Percentiles rank a stretch among this genome's conserved stretches.
Evolutionary conservation across 805 yeast species (phyloP).

Genomic region (Suhomyces sp.): DNA sequence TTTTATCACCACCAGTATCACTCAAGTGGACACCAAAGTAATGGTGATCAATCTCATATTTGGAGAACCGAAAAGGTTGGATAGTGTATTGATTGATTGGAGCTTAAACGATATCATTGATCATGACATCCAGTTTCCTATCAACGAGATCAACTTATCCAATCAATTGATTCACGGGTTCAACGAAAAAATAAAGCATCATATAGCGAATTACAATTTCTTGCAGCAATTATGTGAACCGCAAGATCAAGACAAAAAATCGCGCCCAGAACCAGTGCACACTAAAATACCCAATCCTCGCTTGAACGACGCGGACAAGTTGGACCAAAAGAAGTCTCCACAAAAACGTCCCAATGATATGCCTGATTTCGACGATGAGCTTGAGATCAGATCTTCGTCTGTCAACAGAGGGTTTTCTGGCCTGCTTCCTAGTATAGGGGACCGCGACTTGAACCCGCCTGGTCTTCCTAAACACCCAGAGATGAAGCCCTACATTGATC

Average conservation of each 20-base stretch:
- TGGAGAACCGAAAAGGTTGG: constrained; percentile 12
- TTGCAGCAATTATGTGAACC: constrained; percentile 3
- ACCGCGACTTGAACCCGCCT: constrained; percentile 49
- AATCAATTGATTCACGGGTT: constrained; percentile 19
- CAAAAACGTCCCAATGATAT: constrained; percentile 31
- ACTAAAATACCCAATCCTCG: constrained; percentile 3
- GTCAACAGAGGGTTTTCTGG: constrained; percentile 3
- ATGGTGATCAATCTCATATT: constrained; percentile 11
- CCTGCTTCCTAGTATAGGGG: constrained; percentile 41
- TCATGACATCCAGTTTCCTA: constrained; percentile 19
- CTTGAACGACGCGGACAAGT: constrained; percentile 4
- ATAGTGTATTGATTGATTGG: constrained; percentile 24
- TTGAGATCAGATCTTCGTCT: constrained; percentile 31
- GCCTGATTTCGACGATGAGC: constrained; percentile 56
- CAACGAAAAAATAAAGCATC: constrained; percentile 11
- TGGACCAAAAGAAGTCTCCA: neutral
- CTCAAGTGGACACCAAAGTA: constrained; percentile 7
- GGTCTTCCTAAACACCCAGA: constrained; percentile 41
- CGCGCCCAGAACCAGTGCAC: neutral
- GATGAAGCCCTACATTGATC: constrained; percentile 44
- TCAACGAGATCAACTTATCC: constrained; percentile 19
- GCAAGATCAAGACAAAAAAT: neutral
- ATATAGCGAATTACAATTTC: constrained; percentile 1
- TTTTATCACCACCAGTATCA: constrained; percentile 8
- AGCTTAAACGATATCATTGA: constrained; percentile 11